phyloP scores from a whole-genome alignment of 176 grass and related monocot genomes.

The Otatea glauca region DNA sequence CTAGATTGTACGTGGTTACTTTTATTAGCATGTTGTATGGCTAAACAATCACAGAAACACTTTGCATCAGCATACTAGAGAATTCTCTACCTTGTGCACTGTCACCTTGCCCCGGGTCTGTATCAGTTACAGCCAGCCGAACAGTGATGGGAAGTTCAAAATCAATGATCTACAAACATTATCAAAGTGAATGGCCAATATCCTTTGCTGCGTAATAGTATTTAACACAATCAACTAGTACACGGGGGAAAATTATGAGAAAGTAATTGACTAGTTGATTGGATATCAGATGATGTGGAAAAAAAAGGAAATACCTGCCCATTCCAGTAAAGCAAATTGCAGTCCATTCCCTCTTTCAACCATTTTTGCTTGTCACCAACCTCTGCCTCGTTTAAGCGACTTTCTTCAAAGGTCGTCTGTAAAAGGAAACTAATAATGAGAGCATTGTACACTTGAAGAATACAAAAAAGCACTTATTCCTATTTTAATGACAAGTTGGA shows the following conservation, averaged over 20 bases:
- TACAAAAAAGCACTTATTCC: not conserved
- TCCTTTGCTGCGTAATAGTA: slow-evolving; percentile 23
- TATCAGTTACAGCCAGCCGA: slow-evolving; percentile 73
- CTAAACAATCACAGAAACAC: slow-evolving; percentile 26
- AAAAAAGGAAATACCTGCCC: slow-evolving; percentile 61
- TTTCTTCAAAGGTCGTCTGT: slow-evolving; percentile 76
- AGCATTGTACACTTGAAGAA: slow-evolving; percentile 6
- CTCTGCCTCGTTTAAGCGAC: slow-evolving; percentile 74
- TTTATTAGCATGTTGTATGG: slow-evolving; percentile 12
- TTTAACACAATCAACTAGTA: not conserved
- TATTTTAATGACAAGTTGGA: not conserved
- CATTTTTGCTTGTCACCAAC: slow-evolving; percentile 86
- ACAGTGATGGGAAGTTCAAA: slow-evolving; percentile 88
- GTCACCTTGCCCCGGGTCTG: slow-evolving; percentile 72
- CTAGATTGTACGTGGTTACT: not conserved
- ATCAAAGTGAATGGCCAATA: slow-evolving; percentile 11
- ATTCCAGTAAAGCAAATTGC: slow-evolving; percentile 92
- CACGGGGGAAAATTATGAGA: not conserved
- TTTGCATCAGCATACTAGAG: slow-evolving; percentile 18
- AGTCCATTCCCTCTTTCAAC: slow-evolving; percentile 93
- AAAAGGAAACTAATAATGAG: slow-evolving; percentile 36
- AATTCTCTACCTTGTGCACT: slow-evolving; percentile 68
- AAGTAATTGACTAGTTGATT: not conserved
- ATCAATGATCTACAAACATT: slow-evolving; percentile 75
- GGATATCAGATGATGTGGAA: not conserved